Evolutionary conservation across 23 red algal species (phyloP).

Genomic region (Agarophyton chilense): DNA sequence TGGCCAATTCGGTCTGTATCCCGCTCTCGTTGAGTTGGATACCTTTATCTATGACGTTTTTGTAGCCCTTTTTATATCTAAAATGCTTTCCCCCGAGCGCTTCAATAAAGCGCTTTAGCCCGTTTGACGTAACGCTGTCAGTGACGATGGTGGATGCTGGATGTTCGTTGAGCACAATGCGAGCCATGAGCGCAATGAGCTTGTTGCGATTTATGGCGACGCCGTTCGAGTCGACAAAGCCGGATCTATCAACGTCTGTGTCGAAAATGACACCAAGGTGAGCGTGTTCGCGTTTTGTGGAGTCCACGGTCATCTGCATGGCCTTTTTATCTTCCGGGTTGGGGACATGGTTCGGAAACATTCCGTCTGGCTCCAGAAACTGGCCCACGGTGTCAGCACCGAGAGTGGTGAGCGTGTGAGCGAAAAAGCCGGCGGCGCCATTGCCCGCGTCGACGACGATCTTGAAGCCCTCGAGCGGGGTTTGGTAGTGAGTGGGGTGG

Average conservation of each 20-base stretch:
- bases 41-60: conserved; percentile 95
- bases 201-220: conserved; percentile 83
- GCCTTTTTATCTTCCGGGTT: conserved; percentile 88
- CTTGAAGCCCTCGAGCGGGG: conserved; percentile 70
- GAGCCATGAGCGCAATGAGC: conserved; percentile 77
- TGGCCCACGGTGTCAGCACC: conserved; percentile 82
- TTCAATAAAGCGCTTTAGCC: conserved; percentile 82
- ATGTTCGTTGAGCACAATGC: conserved; percentile 80
- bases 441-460: conserved; percentile 94
- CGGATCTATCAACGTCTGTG: conserved; percentile 89
- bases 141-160: conserved; percentile 86
- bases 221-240: conserved; percentile 69
- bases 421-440: conserved; percentile 91
- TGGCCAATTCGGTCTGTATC: conserved; percentile 67
- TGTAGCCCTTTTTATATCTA: conserved; percentile 93
- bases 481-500: conserved; percentile 31
- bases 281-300: conserved; percentile 47
- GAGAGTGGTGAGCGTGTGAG: conserved; percentile 64
- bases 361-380: conserved; percentile 93
- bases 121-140: conserved; percentile 87
- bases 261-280: conserved; percentile 93
- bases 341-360: conserved; percentile 94
- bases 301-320: conserved; percentile 64
- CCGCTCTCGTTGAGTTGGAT: conserved; percentile 78
- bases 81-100: conserved; percentile 78